Conservation (phyloP, 73 alveolate species). For the Diophrys sp. region DNA sequence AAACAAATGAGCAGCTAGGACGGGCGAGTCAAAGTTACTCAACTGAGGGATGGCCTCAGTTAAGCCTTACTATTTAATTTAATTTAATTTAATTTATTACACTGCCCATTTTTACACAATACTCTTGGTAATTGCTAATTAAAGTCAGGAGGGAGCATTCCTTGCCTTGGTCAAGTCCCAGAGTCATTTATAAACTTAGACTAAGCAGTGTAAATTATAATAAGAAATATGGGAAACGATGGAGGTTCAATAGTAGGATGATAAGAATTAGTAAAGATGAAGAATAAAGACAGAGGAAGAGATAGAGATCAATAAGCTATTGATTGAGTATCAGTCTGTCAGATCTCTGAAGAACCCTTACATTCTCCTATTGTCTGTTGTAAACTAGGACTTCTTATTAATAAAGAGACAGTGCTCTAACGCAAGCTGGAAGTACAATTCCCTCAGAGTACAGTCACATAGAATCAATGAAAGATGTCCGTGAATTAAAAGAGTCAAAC, state of each 20-base stretch:
- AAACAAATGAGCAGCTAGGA: too few species aligned
- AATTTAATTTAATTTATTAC: too few species aligned
- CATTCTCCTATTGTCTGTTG: slow-evolving; percentile 86
- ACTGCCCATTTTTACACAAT: too few species aligned
- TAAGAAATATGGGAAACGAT: slow-evolving; percentile 90
- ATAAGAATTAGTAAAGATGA: slow-evolving; percentile 72
- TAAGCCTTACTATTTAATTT: too few species aligned
- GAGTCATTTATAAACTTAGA: too few species aligned
- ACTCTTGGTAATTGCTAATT: too few species aligned
- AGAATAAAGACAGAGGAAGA: slow-evolving; percentile 64
- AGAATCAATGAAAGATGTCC: slow-evolving; percentile 71
- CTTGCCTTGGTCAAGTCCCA: too few species aligned
- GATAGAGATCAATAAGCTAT: slow-evolving; percentile 64
- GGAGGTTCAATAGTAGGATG: slow-evolving; percentile 92
- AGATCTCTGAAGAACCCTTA: slow-evolving; percentile 77
- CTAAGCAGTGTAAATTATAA: too few species aligned
- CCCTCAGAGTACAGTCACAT: slow-evolving; percentile 80
- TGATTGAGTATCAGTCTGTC: slow-evolving; percentile 70
- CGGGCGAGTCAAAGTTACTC: too few species aligned
- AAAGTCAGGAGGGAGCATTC: too few species aligned
- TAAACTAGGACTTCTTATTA: slow-evolving; percentile 78
- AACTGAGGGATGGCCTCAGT: too few species aligned
- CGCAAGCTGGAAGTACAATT: slow-evolving; percentile 65
- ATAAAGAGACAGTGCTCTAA: slow-evolving; percentile 77
- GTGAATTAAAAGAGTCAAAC: background rate